These are phyloP conservation scores for Nannochloropsis gaditana DNA, from an alignment of 108 stramenopile genomes.

Conservation along the genomic window DNA sequence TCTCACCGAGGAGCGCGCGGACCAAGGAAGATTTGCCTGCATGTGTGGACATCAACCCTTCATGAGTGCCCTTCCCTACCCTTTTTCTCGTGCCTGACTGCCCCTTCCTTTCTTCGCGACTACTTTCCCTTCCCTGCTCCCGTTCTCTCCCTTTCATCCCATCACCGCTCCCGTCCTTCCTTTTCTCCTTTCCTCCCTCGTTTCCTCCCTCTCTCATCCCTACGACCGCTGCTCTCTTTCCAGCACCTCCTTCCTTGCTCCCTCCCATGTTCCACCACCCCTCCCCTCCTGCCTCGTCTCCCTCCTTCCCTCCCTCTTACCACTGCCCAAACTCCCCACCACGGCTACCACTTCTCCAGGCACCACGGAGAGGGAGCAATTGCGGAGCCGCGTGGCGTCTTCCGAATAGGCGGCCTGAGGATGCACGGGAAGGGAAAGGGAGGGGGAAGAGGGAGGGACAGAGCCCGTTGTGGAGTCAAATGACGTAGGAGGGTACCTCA, in stretches of 20 bases:
- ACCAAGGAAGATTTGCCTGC: constrained; percentile 69
- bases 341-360: not conserved
- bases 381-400: not conserved
- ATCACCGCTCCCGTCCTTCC: not conserved
- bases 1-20: constrained; percentile 58
- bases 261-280: not conserved
- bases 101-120: too few species aligned
- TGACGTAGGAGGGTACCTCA: too few species aligned
- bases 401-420: not conserved
- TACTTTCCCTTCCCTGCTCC: too few species aligned
- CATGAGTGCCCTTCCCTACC: too few species aligned
- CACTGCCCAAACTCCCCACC: not conserved
- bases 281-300: not conserved
- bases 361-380: not conserved
- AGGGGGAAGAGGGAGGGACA: too few species aligned
- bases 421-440: too few species aligned
- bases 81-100: too few species aligned
- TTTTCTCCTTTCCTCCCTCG: not conserved
- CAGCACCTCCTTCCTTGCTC: not conserved
- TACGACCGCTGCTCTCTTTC: too few species aligned
- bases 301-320: not conserved
- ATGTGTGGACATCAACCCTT: too few species aligned
- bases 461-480: too few species aligned
- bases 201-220: not conserved
- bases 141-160: too few species aligned